A percentile compares a stretch with the other conserved stretches of the same genome.
Evolutionary conservation across 1,284 basidiomycete genomes (phyloP).

Genomic region (Trametes polyzona): DNA sequence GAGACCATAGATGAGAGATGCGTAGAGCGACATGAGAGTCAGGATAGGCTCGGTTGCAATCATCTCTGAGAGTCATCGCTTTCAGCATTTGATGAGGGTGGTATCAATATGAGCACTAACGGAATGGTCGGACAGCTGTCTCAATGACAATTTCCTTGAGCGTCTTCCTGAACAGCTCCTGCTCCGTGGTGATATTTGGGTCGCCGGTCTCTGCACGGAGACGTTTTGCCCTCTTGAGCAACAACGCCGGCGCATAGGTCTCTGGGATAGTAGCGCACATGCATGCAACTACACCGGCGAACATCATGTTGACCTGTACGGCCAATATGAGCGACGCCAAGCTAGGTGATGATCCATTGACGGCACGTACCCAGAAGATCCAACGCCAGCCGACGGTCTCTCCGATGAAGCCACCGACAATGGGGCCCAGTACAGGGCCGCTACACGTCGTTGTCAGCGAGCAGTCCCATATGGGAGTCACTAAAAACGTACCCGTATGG

Average conservation of each 20-base stretch:
- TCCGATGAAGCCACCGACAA: slow-evolving; percentile 55
- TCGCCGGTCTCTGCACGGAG: slow-evolving; percentile 46
- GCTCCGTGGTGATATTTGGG: slow-evolving; percentile 56
- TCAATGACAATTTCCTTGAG: slow-evolving; percentile 49
- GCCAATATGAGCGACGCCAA: not conserved
- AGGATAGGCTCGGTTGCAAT: slow-evolving; percentile 69
- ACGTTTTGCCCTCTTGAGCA: slow-evolving; percentile 36
- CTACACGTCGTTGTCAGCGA: slow-evolving; percentile 21
- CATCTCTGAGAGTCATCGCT: slow-evolving; percentile 47
- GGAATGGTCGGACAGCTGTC: slow-evolving; percentile 48
- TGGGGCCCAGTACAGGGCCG: slow-evolving; percentile 66
- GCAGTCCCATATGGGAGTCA: not conserved
- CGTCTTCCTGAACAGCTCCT: slow-evolving; percentile 65
- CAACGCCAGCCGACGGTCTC: slow-evolving; percentile 49
- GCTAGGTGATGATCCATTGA: too few species aligned
- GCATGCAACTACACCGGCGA: slow-evolving; percentile 51
- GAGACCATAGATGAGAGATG: slow-evolving; percentile 69
- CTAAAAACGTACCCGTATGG: slow-evolving; percentile 46
- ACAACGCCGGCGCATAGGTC: slow-evolving; percentile 60
- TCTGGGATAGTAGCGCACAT: slow-evolving; percentile 50
- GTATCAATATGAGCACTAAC: slow-evolving; percentile 12
- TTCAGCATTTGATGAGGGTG: not conserved
- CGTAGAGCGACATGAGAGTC: slow-evolving; percentile 70
- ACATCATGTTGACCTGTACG: slow-evolving; percentile 49
- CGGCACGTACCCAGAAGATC: slow-evolving; percentile 39